Base-by-base conservation (phyloP, 2,329 filamentous ascomycete genomes). In the Trichoderma hamatum region DNA sequence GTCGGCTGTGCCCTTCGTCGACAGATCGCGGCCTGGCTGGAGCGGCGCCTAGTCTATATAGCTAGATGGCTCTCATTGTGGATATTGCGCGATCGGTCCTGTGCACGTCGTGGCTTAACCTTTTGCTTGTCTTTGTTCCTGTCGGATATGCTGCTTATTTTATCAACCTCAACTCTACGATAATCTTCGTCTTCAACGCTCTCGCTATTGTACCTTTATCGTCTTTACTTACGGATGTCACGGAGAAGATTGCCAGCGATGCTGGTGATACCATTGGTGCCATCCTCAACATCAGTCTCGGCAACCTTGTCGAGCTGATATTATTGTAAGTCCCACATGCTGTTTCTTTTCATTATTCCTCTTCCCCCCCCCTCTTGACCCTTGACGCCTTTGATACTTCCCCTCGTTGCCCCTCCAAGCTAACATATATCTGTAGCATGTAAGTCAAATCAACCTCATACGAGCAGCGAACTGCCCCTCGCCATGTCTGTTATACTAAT, bases 71-170 rank as follows among this genome's bases (percentile, higher is more conserved):
- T 65, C 51, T 69, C 52, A 65, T 59, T 58, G 32, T 69, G 60
- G 61, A 69, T 36, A 69, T 69, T 59, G 72, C 79, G 9, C 72
- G 71, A 46, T 72, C 74, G 32, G 79, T 75, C 26, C 51, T 80
- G 11, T 73, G 75, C 28, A 75, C 74, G 0, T 79, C 78, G 74
- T 89, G 85, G 82, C 78, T 92, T 78, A 92, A 92, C 73, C 73
- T 89, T 58, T 80, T 92, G 59, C 82, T 92, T 62, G 77, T 92
- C 46, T 92, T 92, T 73, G 89, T 92, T n/a, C 90, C 90, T 1
- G 81, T 90, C 58, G 90, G 90, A 70, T 87, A 92, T 55, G 85
- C 83, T 19, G 82, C 85, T 46, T 83, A 90, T 70, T 71, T 80
- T 16, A 68, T 75, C 9, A 52, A 77, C 30, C 62, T 78, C 11